These are phyloP conservation scores for Lathyrus tuberosus DNA, from an alignment of 306 rosid genomes.

Conservation along the genomic window DNA sequence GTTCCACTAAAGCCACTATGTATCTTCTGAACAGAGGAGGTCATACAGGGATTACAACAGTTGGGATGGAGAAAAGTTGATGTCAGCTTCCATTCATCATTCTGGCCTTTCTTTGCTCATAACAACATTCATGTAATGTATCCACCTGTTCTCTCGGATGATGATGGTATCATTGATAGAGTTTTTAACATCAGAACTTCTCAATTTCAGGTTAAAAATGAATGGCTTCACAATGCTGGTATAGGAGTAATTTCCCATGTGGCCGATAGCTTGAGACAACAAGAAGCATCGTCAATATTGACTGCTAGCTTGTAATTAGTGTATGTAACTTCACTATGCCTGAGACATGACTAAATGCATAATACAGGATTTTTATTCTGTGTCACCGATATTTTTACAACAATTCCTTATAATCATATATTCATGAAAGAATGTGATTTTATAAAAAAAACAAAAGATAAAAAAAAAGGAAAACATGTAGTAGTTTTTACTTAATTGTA, in stretches of 20 bases:
- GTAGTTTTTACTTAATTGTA: constrained; percentile 11
- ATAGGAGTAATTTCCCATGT: constrained; percentile 89
- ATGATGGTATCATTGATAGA: constrained; percentile 20
- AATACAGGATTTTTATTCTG: constrained; percentile 21
- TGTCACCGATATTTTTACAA: constrained; percentile 6
- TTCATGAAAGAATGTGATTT: not conserved
- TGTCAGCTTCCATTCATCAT: constrained; percentile 88
- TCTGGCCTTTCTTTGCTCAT: constrained; percentile 94
- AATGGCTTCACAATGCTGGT: constrained; percentile 93
- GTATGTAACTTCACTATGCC: constrained; percentile 30
- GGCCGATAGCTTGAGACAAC: constrained; percentile 80
- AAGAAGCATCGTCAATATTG: constrained; percentile 63
- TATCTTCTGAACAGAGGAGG: constrained; percentile 70
- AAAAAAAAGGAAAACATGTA: not conserved
- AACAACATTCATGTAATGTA: constrained; percentile 88
- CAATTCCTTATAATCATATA: not conserved
- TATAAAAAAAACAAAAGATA: not conserved
- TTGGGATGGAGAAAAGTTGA: constrained; percentile 93
- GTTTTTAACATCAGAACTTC: constrained; percentile 18
- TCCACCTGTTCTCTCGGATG: constrained; percentile 9
- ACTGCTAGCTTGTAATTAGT: constrained; percentile 65
- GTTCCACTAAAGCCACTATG: constrained; percentile 29
- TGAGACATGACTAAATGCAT: constrained; percentile 20
- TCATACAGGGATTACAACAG: constrained; percentile 78
- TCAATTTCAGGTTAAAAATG: constrained; percentile 83